Percentiles rank a stretch among this genome's conserved stretches.
These are phyloP conservation scores for Cenchrus fungigraminus DNA, from an alignment of 176 grass and related monocot species.

Conservation along the genomic window DNA sequence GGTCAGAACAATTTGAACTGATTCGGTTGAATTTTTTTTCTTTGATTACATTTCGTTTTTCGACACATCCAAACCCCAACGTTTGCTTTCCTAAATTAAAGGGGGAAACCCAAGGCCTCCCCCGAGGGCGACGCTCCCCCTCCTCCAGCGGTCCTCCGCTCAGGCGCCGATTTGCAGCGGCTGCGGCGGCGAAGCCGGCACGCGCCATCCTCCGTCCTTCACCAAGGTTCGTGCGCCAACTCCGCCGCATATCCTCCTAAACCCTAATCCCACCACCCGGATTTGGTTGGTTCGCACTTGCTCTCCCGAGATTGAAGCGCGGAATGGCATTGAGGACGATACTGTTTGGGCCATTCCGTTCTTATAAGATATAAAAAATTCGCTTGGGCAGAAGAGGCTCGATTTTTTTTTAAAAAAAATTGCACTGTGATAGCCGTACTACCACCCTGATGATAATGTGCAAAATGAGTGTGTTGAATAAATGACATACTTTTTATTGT, in stretches of 20 bases:
- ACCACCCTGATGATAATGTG: too few species aligned
- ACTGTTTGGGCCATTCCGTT: background rate
- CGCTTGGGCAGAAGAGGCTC: too few species aligned
- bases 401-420: too few species aligned
- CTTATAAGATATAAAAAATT: too few species aligned
- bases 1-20: too few species aligned
- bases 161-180: background rate
- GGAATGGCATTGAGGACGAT: background rate
- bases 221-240: background rate
- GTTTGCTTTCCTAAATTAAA: too few species aligned
- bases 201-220: background rate
- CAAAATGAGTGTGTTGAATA: too few species aligned
- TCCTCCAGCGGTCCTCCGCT: background rate
- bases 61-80: too few species aligned
- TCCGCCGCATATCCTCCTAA: background rate
- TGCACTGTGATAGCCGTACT: too few species aligned
- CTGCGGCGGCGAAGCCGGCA: background rate
- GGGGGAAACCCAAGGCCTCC: too few species aligned
- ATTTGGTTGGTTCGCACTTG: background rate
- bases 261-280: background rate
- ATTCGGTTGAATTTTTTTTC: too few species aligned
- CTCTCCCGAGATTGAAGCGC: background rate
- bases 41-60: too few species aligned
- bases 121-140: background rate
- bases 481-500: background rate